Base-by-base conservation (phyloP, 75 land plant species). In the Adiantum capillusveneris region DNA sequence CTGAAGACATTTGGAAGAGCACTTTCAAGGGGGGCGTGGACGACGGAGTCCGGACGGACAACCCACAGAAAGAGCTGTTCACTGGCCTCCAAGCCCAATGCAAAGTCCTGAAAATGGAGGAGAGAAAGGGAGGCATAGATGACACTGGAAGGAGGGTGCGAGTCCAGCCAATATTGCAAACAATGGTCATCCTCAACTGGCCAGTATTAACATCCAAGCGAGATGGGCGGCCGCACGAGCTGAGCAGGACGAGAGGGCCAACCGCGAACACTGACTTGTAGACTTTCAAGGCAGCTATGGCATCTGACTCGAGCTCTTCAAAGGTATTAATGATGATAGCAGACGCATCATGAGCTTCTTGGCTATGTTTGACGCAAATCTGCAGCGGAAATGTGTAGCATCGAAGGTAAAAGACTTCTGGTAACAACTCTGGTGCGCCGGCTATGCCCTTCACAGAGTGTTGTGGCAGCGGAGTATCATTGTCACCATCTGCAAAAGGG, bases 21-120 rank as follows among this genome's bases (percentile, higher is more conserved):
- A 11, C 9, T 2, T 2, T 9, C 20, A 1, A 25, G 42, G 42
- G 22, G 42, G 31, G n/a, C 60, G 1, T 27, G n/a, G n/a, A n/a
- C 25, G 25, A 41, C 46, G 26, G 44, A 58, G 25, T 34, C 60
- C 22, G 60, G 60, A 6, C 42, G 67, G 31, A 84, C 48, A 21
- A 86, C 86, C 90, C 86, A 83, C 27, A 86, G 44, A 44, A 86
- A 80, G 0, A 77, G 56, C 1, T 50, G 48, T 25, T 64, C 73
- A 5, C 70, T 68, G 0, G 71, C 66, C 57, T 86, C 81, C 9
- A 86, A 56, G 1, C 77, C 83, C 20, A 42, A 12, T 0, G 83
- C 86, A 18, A 80, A 54, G 59, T 86, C 83, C 31, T 24, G 21
- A 28, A 86, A 17, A 25, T 86, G 83, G 16, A 64, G 24, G 17